Evolutionary conservation across 768 basidiomycete species (phyloP), one percentile per base, ranked within the genome.

Genomic region (Lentinula sp.): DNA sequence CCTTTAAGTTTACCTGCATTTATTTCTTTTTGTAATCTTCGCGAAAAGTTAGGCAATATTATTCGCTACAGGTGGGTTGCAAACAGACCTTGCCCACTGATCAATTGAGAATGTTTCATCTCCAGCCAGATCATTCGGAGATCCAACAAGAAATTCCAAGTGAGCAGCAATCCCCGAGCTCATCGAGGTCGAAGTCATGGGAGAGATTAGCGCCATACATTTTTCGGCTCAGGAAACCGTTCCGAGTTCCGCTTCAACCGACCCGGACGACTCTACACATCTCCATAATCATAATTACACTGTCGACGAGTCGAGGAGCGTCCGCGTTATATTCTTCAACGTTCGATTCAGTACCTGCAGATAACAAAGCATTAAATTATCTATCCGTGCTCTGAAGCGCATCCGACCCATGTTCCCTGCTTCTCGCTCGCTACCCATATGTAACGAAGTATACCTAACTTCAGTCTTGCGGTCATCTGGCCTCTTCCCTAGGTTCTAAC

Each of bases 1-100:
- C 45, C 7, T 23, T 1, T n/a, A n/a, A 13, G 3, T 4, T n/a
- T 51, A 43, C 23, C 55, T 56, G 37, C 11, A 28, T 39, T 16
- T 21, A 39, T 15, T 11, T 9, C 11, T 18, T 28, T 28, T 11
- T 43, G 37, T 13, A 56, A 23, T 28, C 55, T 56, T 48, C 2
- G 8, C 46, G 31, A 5, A 3, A 52, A n/a, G 28, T 37, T 56
- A 40, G 35, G 34, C 39, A 40, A 10, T 1, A 13, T 18, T 18
- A 32, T n/a, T 23, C 10, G 35, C 35, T 11, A 32, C 0, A 18
- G 39, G 37, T 9, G 4, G 5, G n/a, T 18, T n/a, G 18, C 13
- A 18, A 15, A 51, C 16, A 54, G 32, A 75, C 74, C 66, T 68
- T 63, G 67, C 63, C 74, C 73, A 74, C 58, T 70, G 70, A 48